phyloP scores from a whole-genome alignment of 2,329 filamentous ascomycete genomes.

The Aspergillus sp. region DNA sequence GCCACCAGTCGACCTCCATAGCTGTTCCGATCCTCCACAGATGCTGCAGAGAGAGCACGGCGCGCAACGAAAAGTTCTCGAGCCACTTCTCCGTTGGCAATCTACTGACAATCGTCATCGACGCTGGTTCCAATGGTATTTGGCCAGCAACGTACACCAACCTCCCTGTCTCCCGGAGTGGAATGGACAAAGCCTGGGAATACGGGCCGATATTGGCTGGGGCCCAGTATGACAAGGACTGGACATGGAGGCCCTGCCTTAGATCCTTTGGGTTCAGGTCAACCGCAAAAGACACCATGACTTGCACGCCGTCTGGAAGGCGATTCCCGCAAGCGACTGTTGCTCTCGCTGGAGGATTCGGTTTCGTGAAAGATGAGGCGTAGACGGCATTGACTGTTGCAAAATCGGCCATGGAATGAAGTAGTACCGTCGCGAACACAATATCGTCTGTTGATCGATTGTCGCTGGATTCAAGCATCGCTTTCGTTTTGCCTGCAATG shows the following conservation, averaged over 20 bases:
- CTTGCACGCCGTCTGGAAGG: conserved; percentile 51
- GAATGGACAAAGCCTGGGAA: conserved; percentile 64
- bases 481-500: conserved; percentile 11
- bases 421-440: conserved; percentile 51
- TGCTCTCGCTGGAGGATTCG: conserved; percentile 77
- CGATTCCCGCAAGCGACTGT: conserved; percentile 67
- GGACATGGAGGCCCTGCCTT: conserved; percentile 65
- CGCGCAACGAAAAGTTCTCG: conserved; percentile 47
- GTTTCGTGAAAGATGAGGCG: conserved; percentile 59
- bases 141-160: conserved; percentile 72
- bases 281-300: conserved; percentile 51
- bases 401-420: conserved; percentile 76
- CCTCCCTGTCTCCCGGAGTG: conserved; percentile 18
- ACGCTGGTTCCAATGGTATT: conserved; percentile 74
- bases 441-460: conserved; percentile 28
- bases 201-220: conserved; percentile 97
- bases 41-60: conserved; percentile 73
- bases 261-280: conserved; percentile 23
- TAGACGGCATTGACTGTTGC: conserved; percentile 65
- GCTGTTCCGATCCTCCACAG: conserved; percentile 71
- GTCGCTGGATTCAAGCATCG: conserved; percentile 14
- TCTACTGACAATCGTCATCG: conserved; percentile 50
- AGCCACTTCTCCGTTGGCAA: conserved; percentile 14
- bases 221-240: conserved; percentile 92
- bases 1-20: conserved; percentile 65